A percentile compares a stretch with the other conserved stretches of the same genome.
These are phyloP conservation scores for Schizosaccharomyces lindneri DNA, from an alignment of 805 yeast species.

Conservation along the genomic window DNA sequence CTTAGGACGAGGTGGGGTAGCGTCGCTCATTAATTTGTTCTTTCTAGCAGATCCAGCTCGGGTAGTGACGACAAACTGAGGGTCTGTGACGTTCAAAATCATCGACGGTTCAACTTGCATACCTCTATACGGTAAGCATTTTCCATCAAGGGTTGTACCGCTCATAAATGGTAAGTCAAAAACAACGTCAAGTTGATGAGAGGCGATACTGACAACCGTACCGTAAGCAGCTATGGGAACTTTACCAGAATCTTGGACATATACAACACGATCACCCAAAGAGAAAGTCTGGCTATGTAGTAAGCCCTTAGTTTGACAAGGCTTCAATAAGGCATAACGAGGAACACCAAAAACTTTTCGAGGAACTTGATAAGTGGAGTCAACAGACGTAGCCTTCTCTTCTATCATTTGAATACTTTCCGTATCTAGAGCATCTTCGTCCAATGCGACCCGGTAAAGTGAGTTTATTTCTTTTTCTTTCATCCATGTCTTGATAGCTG, in stretches of 20 bases:
- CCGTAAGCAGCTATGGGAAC: slow-evolving; percentile 76
- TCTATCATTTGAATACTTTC: slow-evolving; percentile 47
- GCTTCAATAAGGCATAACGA: slow-evolving; percentile 53
- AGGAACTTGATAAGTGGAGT: slow-evolving; percentile 13
- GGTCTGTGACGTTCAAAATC: slow-evolving; percentile 57
- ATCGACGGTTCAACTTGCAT: slow-evolving; percentile 57
- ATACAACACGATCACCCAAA: slow-evolving; percentile 75
- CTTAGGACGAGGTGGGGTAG: not conserved
- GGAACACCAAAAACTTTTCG: slow-evolving; percentile 55
- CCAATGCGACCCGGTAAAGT: slow-evolving; percentile 42
- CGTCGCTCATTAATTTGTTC: not conserved
- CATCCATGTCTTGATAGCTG: slow-evolving; percentile 18
- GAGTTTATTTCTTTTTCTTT: slow-evolving; percentile 13
- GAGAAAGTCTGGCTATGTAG: slow-evolving; percentile 52
- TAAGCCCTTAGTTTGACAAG: slow-evolving; percentile 43
- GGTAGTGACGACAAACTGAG: not conserved
- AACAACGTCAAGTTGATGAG: slow-evolving; percentile 31
- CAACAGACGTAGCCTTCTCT: slow-evolving; percentile 22
- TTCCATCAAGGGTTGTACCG: slow-evolving; percentile 61
- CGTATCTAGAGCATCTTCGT: slow-evolving; percentile 52
- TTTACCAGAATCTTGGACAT: slow-evolving; percentile 65
- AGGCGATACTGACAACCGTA: slow-evolving; percentile 46
- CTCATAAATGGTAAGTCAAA: slow-evolving; percentile 67
- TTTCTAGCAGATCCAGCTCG: not conserved
- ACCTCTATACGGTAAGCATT: slow-evolving; percentile 58